Evolutionary conservation across 2,329 filamentous ascomycete genomes (phyloP).

Genomic region (Hypoxylon sp.): DNA sequence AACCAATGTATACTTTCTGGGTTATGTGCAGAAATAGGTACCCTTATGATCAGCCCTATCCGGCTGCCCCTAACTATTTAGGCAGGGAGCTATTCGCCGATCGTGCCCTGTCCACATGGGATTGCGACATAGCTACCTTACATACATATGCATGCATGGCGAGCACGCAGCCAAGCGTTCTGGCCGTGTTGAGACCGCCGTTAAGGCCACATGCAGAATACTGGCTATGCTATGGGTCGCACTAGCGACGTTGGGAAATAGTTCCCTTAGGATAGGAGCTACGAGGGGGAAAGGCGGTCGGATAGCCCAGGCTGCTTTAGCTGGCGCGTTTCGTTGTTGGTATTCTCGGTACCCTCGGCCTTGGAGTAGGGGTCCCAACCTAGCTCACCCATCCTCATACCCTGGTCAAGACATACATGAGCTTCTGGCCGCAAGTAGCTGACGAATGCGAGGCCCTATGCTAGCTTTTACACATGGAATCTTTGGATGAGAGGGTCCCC

Average conservation of each 20-base stretch:
- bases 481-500: neutral
- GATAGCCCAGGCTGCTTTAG: constrained; percentile 1
- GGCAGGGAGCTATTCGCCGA: constrained; percentile 16
- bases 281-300: neutral
- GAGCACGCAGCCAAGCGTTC: constrained; percentile 26
- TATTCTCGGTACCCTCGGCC: neutral
- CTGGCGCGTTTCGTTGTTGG: constrained; percentile 5
- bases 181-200: constrained; percentile 18
- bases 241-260: neutral
- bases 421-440: neutral
- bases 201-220: constrained; percentile 2
- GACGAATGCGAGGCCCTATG: neutral
- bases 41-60: neutral
- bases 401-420: neutral
- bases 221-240: neutral
- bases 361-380: neutral
- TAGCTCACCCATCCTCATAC: neutral
- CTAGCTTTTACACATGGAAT: neutral
- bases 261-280: neutral
- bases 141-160: constrained; percentile 10
- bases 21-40: neutral
- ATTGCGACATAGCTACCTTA: constrained; percentile 24
- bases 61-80: neutral
- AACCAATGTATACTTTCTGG: neutral
- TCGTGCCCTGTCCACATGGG: constrained; percentile 13